phyloP scores from a whole-genome alignment of 768 basidiomycete species.

The Boletus rex-veris region DNA sequence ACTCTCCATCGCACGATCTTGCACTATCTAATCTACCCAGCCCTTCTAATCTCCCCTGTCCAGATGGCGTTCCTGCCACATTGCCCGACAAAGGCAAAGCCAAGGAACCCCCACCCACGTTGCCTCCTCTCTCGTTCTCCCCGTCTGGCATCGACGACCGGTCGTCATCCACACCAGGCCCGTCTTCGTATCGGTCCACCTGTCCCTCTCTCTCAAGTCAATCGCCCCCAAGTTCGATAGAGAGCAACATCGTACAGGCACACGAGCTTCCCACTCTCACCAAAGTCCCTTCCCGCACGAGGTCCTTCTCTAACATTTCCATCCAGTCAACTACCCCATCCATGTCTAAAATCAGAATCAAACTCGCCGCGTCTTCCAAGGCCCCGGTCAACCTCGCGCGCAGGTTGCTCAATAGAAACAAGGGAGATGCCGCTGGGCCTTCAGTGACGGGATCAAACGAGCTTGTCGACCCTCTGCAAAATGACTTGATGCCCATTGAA shows the following conservation, averaged over 20 bases:
- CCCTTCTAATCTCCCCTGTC: slow-evolving; percentile 12
- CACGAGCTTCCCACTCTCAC: slow-evolving; percentile 13
- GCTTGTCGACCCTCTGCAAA: slow-evolving; percentile 6
- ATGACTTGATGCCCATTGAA: slow-evolving; percentile 25
- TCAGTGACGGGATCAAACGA: slow-evolving; percentile 5
- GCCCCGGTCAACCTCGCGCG: slow-evolving; percentile 52
- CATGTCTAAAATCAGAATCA: slow-evolving; percentile 46
- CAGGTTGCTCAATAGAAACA: slow-evolving; percentile 49
- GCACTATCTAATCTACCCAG: slow-evolving; percentile 28
- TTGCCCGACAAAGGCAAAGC: slow-evolving; percentile 54
- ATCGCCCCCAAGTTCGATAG: slow-evolving; percentile 13
- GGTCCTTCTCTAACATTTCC: slow-evolving; percentile 57
- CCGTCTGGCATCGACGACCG: slow-evolving; percentile 44
- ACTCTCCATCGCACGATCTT: slow-evolving; percentile 7
- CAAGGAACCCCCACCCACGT: slow-evolving; percentile 48
- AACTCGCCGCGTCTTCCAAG: slow-evolving; percentile 41
- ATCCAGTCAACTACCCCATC: slow-evolving; percentile 44
- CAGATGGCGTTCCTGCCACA: slow-evolving; percentile 20
- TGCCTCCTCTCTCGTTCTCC: slow-evolving; percentile 65
- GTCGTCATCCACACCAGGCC: slow-evolving; percentile 29
- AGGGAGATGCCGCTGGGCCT: slow-evolving; percentile 16
- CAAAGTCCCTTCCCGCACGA: slow-evolving; percentile 44
- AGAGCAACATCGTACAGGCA: slow-evolving; percentile 8
- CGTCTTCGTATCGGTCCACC: slow-evolving; percentile 38
- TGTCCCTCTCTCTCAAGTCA: slow-evolving; percentile 31